Evolutionary conservation across 1,284 basidiomycete species (phyloP).

Genomic region (Boletus holoroseus): DNA sequence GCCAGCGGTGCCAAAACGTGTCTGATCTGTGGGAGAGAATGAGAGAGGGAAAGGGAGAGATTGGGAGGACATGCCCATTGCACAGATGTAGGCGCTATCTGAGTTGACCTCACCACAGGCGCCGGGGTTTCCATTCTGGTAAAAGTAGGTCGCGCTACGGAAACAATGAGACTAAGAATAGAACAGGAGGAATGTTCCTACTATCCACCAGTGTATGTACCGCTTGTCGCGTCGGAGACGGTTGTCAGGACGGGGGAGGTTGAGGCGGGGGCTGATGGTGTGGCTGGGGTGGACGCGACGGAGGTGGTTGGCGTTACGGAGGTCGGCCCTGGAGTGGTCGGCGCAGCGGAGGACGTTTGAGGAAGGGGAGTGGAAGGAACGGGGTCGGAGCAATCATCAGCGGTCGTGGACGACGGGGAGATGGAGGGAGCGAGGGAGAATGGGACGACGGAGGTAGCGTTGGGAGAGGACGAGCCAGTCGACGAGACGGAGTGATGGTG

Average conservation of each 20-base stretch:
- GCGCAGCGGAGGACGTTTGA: not conserved
- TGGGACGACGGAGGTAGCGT: constrained; percentile 7
- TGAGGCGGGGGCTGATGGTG: not conserved
- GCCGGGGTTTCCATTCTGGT: constrained; percentile 62
- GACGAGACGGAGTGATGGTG: constrained; percentile 28
- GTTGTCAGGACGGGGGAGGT: constrained; percentile 13
- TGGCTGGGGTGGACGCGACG: constrained; percentile 11
- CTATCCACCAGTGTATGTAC: constrained; percentile 40
- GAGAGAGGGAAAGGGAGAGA: constrained; percentile 1
- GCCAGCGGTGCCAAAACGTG: constrained; percentile 48
- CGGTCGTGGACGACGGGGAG: not conserved
- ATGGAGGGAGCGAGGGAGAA: too few relatives aligned
- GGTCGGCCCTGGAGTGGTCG: constrained; percentile 1
- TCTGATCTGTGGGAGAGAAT: constrained; percentile 35
- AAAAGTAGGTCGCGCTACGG: constrained; percentile 66
- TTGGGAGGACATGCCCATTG: constrained; percentile 46
- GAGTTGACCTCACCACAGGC: constrained; percentile 67
- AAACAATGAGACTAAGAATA: constrained; percentile 4
- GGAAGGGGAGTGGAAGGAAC: not conserved
- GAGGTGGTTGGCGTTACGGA: constrained; percentile 4
- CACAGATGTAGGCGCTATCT: constrained; percentile 67
- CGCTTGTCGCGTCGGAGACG: constrained; percentile 2
- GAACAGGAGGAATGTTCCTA: constrained; percentile 32
- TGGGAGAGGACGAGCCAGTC: constrained; percentile 33
- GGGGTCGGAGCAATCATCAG: not conserved